Conservation (phyloP, 805 yeast species). For the Blastobotrys muscicola region DNA sequence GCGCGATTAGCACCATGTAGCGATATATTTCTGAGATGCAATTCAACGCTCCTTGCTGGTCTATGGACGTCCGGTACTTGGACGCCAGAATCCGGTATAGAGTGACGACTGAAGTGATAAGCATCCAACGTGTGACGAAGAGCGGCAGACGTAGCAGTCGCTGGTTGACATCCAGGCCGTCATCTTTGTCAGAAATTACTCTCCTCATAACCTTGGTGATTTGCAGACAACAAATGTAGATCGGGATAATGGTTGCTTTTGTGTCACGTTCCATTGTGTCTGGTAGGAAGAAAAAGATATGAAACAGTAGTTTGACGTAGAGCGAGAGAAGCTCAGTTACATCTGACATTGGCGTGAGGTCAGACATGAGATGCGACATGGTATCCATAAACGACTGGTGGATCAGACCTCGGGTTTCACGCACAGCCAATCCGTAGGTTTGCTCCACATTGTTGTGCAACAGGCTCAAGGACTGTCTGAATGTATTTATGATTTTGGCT, state of each 20-base stretch:
- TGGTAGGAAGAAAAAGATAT: constrained; percentile 5
- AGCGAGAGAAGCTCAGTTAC: constrained; percentile 4
- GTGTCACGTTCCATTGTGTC: constrained; percentile 3
- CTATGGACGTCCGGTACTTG: constrained; percentile 2
- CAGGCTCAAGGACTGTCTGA: not conserved
- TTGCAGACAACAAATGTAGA: constrained; percentile 4
- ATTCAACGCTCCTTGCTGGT: constrained; percentile 4
- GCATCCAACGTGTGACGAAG: constrained; percentile 1
- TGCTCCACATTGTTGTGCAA: constrained; percentile 1
- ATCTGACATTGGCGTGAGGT: constrained; percentile 2
- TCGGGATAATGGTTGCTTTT: constrained; percentile 3
- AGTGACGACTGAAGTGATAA: constrained; percentile 1
- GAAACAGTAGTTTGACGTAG: constrained; percentile 4
- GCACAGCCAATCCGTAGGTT: constrained; percentile 3
- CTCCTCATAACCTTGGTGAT: not conserved
- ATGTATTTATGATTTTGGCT: no score
- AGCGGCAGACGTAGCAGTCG: constrained; percentile 2
- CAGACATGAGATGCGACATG: constrained; percentile 1
- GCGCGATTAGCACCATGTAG: not conserved
- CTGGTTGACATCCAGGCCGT: no score
- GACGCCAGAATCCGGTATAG: constrained; percentile 10
- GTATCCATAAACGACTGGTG: constrained; percentile 2
- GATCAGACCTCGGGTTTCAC: constrained; percentile 5
- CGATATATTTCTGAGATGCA: constrained; percentile 5
- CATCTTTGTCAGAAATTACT: not conserved